phyloP scores from a whole-genome alignment of 2,329 filamentous ascomycete genomes.

The Penicillium verrucosum region DNA sequence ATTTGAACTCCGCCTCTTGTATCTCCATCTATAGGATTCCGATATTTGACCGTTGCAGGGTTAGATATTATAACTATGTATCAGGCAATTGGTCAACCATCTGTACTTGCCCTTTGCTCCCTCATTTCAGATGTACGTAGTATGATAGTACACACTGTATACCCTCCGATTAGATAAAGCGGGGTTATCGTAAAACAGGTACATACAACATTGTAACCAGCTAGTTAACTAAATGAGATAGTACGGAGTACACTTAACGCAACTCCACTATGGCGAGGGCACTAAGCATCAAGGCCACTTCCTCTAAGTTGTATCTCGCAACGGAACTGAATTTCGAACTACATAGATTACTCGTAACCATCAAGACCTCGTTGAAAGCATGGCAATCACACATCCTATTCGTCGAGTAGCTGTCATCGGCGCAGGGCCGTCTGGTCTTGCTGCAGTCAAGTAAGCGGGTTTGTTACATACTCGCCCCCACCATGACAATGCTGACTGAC shows the following conservation, averaged over 20 bases:
- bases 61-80: too few species aligned
- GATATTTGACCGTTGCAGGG: too few species aligned
- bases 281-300: conserved; percentile 2
- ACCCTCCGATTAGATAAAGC: too few species aligned
- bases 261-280: conserved; percentile 22
- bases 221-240: too few species aligned
- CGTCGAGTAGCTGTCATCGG: conserved; percentile 70
- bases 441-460: conserved; percentile 62
- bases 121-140: too few species aligned
- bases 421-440: conserved; percentile 74
- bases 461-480: neutral
- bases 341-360: neutral
- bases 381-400: conserved; percentile 25
- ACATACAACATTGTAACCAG: too few species aligned
- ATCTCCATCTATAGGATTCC: too few species aligned
- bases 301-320: neutral
- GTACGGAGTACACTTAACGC: neutral
- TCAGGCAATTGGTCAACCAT: too few species aligned
- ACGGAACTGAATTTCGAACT: neutral
- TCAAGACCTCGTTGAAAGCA: neutral
- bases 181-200: too few species aligned
- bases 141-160: too few species aligned
- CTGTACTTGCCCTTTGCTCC: too few species aligned
- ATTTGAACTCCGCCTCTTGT: too few species aligned
- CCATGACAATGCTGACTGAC: conserved; percentile 17